Percentiles rank a stretch among this genome's conserved stretches.
phyloP scores from a whole-genome alignment of 2,329 filamentous ascomycete genomes.

The Verticillium isaacii region DNA sequence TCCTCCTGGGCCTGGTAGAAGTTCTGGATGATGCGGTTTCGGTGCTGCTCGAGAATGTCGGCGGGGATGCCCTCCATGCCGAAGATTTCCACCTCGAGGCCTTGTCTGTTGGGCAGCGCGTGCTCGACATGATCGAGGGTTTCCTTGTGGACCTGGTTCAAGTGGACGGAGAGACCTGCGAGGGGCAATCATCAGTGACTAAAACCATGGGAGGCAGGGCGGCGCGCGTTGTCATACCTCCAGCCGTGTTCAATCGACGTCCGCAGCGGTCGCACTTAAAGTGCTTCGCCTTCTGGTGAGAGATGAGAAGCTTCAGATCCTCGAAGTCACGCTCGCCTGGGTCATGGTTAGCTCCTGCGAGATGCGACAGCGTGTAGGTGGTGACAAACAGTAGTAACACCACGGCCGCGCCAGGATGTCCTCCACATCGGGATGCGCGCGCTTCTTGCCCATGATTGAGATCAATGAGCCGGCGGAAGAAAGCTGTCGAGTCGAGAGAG shows the following conservation, averaged over 20 bases:
- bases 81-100: conserved; percentile 91
- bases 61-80: conserved; percentile 96
- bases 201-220: not conserved
- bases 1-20: conserved; percentile 85
- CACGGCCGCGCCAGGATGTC: conserved; percentile 83
- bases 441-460: conserved; percentile 73
- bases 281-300: conserved; percentile 98
- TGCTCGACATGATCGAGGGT: conserved; percentile 84
- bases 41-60: conserved; percentile 76
- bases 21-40: conserved; percentile 78
- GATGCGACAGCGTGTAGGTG: conserved; percentile 14
- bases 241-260: conserved; percentile 85
- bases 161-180: conserved; percentile 85
- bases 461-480: not conserved
- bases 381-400: conserved; percentile 85
- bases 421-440: conserved; percentile 78
- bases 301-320: conserved; percentile 92
- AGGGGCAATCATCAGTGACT: conserved; percentile 2
- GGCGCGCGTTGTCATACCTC: conserved; percentile 55
- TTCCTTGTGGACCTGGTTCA: conserved; percentile 99
- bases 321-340: conserved; percentile 90
- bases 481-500: conserved; percentile 18
- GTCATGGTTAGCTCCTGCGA: conserved; percentile 15
- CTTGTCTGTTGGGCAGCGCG: conserved; percentile 79
- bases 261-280: conserved; percentile 95